A percentile compares a stretch with the other conserved stretches of the same genome.
These are phyloP conservation scores for Maudiozyma pseudohumilis DNA, from an alignment of 805 yeast species.

Conservation along the genomic window DNA sequence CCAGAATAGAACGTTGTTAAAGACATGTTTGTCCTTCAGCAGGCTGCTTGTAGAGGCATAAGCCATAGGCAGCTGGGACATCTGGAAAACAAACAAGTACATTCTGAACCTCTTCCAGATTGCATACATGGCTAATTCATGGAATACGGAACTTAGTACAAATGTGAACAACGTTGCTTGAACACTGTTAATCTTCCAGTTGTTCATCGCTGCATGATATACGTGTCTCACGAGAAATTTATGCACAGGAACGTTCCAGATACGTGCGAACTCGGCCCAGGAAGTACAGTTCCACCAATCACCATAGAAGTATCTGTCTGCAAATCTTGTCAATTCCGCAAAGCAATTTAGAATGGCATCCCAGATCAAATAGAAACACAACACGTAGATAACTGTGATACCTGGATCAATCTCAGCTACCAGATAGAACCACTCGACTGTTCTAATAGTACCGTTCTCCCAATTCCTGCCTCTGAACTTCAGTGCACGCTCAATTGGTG, in stretches of 20 bases:
- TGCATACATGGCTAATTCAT: conserved; percentile 87
- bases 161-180: conserved; percentile 74
- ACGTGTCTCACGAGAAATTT: conserved; percentile 84
- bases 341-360: conserved; percentile 83
- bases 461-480: conserved; percentile 34
- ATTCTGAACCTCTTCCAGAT: conserved; percentile 74
- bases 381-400: conserved; percentile 61
- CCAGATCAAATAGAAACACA: conserved; percentile 88
- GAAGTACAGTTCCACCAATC: conserved; percentile 96
- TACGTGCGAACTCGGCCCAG: conserved; percentile 88
- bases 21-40: conserved; percentile 43
- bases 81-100: conserved; percentile 68
- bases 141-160: conserved; percentile 69
- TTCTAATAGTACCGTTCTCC: conserved; percentile 15
- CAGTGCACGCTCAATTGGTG: conserved; percentile 53
- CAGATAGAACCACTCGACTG: conserved; percentile 25
- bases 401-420: conserved; percentile 71
- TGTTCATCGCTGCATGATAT: conserved; percentile 80
- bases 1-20: conserved; percentile 86
- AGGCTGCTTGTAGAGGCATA: conserved; percentile 48
- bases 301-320: conserved; percentile 87
- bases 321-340: conserved; percentile 80
- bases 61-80: conserved; percentile 79
- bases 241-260: conserved; percentile 94
- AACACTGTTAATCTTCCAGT: conserved; percentile 51